phyloP scores from a whole-genome alignment of 768 basidiomycete species.

The Tulasnella sp. region DNA sequence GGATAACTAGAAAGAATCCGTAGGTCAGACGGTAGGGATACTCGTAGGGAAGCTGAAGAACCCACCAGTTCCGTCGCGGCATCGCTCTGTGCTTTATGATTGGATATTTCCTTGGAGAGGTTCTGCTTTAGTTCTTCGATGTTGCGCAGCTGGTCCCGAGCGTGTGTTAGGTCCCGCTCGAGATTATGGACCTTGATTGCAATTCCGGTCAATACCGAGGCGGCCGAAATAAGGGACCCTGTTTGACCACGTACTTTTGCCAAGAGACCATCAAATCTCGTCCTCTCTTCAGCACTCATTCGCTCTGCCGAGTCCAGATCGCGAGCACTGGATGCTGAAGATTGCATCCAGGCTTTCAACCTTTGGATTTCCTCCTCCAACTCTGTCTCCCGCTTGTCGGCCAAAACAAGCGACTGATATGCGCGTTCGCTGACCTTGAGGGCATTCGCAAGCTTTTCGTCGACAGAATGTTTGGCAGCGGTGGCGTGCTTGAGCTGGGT shows the following conservation, averaged over 20 bases:
- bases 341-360: not conserved
- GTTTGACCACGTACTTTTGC: not conserved
- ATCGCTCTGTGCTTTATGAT: not conserved
- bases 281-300: constrained; percentile 1
- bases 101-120: constrained; percentile 7
- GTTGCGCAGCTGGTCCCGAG: not conserved
- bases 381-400: constrained; percentile 19
- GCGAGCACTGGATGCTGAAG: not conserved
- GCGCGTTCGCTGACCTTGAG: constrained; percentile 23
- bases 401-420: constrained; percentile 17
- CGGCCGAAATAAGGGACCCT: not conserved
- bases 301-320: not conserved
- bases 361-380: constrained; percentile 17
- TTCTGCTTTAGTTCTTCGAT: constrained; percentile 14
- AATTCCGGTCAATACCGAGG: not conserved
- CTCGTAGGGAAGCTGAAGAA: not conserved
- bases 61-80: not conserved
- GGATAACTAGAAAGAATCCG: not conserved
- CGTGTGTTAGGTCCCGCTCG: constrained; percentile 3
- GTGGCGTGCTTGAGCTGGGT: constrained; percentile 1
- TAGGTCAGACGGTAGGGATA: not conserved
- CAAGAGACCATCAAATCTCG: not conserved
- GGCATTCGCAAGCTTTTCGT: constrained; percentile 16
- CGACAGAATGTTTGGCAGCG: constrained; percentile 6
- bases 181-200: not conserved